Evolutionary conservation across 441 rosid species (phyloP), one percentile per base, ranked within the genome.

Genomic region (Mallotus repandus): DNA sequence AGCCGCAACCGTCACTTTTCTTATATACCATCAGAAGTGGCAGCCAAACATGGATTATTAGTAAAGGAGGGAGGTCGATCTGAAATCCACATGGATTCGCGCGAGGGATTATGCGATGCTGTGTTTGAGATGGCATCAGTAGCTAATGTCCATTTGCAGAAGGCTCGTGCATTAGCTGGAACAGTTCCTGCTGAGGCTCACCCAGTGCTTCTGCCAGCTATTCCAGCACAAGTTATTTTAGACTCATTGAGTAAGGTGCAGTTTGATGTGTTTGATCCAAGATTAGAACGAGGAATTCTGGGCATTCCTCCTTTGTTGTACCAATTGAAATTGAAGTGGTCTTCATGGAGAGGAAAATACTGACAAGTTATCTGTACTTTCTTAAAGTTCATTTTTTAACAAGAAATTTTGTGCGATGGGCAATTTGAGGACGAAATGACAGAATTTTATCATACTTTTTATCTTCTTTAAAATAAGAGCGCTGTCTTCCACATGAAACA

Each of bases 51-150:
- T 63, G 90, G 95, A 0, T 64, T 94, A 74, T 77, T 92, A 69
- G 89, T 86, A 7, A 81, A 87, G 77, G 88, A 85, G 64, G 91
- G 91, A 7, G 91, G 88, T 43, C 85, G 80, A 12, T 76, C 76
- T 4, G 94, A 89, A 79, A 83, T 91, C 49, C 83, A 63, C 67
- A 58, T 90, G 66, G 93, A 89, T 78, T 83, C 87, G 43, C 89
- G 86, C 7, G 93, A 89, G 79, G 81, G 91, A 50, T 80, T 89
- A 53, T 82, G 87, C 58, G 80, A 86, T 58, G 93, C 83, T 2
- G 92, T 92, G 63, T 92, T 87, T 73, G 98, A 92, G 74, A 90
- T 94, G 75, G 98, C 94, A 48, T 91, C 96, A 7, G 87, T 90
- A 4, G 96, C 98, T 55, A 90, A 94, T 79, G 84, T 69, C 21